Evolutionary conservation across 2,329 filamentous ascomycete genomes (phyloP).

Genomic region (Pseudocercospora eumusae): DNA sequence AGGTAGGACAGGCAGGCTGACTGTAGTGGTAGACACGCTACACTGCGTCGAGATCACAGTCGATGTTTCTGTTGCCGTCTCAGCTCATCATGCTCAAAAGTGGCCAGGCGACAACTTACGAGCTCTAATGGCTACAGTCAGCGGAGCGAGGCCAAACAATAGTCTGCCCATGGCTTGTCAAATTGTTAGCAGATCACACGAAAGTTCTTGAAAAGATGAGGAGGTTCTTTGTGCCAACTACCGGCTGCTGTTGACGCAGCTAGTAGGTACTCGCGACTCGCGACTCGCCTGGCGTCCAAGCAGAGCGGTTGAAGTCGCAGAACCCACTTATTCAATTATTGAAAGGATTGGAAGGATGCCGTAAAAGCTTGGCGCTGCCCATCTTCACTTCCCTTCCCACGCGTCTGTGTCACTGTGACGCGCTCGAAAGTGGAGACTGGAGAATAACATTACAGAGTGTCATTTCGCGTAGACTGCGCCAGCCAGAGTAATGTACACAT

Average conservation of each 20-base stretch:
- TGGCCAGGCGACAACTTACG: neutral
- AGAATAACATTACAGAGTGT: neutral
- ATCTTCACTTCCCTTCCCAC: constrained; percentile 3
- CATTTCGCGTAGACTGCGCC: constrained; percentile 7
- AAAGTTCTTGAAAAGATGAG: too few relatives aligned
- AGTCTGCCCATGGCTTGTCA: neutral
- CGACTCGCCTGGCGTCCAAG: too few relatives aligned
- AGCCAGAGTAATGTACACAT: constrained; percentile 6
- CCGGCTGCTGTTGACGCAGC: too few relatives aligned
- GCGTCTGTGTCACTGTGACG: neutral
- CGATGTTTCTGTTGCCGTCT: neutral
- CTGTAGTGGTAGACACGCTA: neutral
- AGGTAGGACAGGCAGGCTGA: neutral
- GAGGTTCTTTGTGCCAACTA: too few relatives aligned
- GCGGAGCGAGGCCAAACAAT: neutral
- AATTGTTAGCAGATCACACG: too few relatives aligned
- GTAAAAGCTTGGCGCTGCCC: constrained; percentile 1
- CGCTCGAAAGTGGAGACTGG: neutral
- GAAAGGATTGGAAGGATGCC: constrained; percentile 4
- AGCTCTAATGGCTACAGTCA: neutral
- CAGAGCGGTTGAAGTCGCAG: neutral
- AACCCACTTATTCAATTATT: too few relatives aligned
- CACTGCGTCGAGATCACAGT: neutral
- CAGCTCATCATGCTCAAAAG: neutral
- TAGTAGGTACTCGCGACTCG: too few relatives aligned